A percentile compares a stretch with the other conserved stretches of the same genome.
These are phyloP conservation scores for Deinandra increscens DNA, from an alignment of 129 eudicot species.

Conservation along the genomic window DNA sequence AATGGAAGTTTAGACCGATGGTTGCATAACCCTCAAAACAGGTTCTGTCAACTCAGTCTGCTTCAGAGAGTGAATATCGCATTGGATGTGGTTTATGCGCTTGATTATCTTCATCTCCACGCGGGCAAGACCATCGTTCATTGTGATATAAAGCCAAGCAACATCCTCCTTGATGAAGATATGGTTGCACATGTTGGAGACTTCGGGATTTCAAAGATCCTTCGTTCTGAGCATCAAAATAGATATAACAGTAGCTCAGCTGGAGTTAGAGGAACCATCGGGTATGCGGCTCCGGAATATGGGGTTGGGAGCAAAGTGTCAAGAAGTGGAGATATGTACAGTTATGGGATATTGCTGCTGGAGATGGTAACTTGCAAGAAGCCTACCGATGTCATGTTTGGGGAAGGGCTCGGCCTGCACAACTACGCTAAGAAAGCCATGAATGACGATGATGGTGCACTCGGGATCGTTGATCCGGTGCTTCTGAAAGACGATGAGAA, in stretches of 20 bases:
- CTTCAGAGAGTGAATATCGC: slow-evolving; percentile 38
- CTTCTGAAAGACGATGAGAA: slow-evolving; percentile 27
- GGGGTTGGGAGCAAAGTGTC: slow-evolving; percentile 48
- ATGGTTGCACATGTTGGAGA: slow-evolving; percentile 54
- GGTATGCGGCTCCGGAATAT: slow-evolving; percentile 57
- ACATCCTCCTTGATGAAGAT: slow-evolving; percentile 49
- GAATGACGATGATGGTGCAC: slow-evolving; percentile 18
- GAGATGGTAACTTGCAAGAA: slow-evolving; percentile 38
- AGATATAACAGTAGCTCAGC: slow-evolving; percentile 27
- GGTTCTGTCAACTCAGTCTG: slow-evolving; percentile 22
- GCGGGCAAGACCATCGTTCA: slow-evolving; percentile 42
- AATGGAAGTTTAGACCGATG: slow-evolving; percentile 46
- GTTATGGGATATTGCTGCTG: slow-evolving; percentile 45
- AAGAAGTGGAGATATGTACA: slow-evolving; percentile 43
- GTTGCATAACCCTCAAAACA: slow-evolving; percentile 24
- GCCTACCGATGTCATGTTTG: slow-evolving; percentile 37
- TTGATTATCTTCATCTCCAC: slow-evolving; percentile 49
- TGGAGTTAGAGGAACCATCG: slow-evolving; percentile 45
- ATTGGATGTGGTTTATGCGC: slow-evolving; percentile 48
- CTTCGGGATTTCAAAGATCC: slow-evolving; percentile 45
- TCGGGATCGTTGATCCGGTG: slow-evolving; percentile 33
- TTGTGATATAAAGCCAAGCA: slow-evolving; percentile 56
- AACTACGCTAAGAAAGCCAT: slow-evolving; percentile 33
- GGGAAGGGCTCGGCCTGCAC: slow-evolving; percentile 35
- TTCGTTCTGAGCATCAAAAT: slow-evolving; percentile 26